Conservation (phyloP, 495 filamentous ascomycete genomes). For the Aspergillus wentii region DNA sequence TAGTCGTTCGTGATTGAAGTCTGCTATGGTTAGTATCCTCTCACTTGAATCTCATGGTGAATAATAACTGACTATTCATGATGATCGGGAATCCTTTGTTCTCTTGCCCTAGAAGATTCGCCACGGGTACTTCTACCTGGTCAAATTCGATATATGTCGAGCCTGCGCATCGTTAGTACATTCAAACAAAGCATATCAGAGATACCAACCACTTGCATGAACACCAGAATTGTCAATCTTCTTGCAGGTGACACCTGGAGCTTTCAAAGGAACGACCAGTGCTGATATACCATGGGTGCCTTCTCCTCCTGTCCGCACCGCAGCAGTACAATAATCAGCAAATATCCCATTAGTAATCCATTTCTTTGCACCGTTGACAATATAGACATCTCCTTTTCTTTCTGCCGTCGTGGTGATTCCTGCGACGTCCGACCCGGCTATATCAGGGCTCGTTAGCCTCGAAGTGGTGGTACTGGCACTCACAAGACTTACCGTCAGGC, state of each 20-base stretch:
- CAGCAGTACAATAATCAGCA: constrained; percentile 42
- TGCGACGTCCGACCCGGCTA: constrained; percentile 41
- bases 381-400: constrained; percentile 34
- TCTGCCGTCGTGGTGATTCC: constrained; percentile 43
- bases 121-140: constrained; percentile 27
- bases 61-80: constrained; percentile 25
- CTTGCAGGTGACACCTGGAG: constrained; percentile 46
- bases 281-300: constrained; percentile 37
- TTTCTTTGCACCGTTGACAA: constrained; percentile 49
- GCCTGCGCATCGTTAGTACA: constrained; percentile 8
- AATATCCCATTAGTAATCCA: constrained; percentile 48
- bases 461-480: no score
- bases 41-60: background rate
- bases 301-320: constrained; percentile 43
- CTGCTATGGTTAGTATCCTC: constrained; percentile 6
- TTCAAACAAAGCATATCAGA: no score
- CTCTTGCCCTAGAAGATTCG: constrained; percentile 29
- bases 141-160: constrained; percentile 36
- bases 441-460: no score
- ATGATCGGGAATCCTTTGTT: constrained; percentile 38
- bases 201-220: constrained; percentile 20
- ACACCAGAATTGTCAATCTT: constrained; percentile 70
- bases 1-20: constrained; percentile 39
- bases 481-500: constrained; percentile 33
- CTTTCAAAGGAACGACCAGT: constrained; percentile 39